Percentiles rank a stretch among this genome's conserved stretches.
Evolutionary conservation across 345 rosid species (phyloP).

Genomic region (Crucihimalaya himalaica): DNA sequence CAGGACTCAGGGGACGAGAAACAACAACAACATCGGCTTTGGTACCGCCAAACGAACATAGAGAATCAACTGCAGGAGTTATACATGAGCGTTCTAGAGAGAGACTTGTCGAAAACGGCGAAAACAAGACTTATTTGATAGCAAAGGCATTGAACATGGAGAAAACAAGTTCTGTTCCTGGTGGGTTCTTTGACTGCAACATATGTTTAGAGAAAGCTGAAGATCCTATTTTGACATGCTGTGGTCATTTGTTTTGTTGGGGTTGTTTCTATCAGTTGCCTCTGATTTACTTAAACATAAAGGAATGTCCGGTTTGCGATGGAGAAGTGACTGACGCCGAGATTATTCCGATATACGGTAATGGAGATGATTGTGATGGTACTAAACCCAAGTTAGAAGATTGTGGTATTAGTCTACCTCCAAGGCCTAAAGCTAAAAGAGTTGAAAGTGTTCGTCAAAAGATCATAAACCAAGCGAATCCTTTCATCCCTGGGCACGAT

Average conservation of each 20-base stretch:
- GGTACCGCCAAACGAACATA: conserved; percentile 5
- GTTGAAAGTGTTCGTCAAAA: conserved; percentile 56
- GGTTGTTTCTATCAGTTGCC: conserved; percentile 60
- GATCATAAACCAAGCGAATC: conserved; percentile 37
- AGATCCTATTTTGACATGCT: conserved; percentile 62
- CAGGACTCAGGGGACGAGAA: conserved; percentile 45
- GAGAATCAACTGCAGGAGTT: conserved; percentile 30
- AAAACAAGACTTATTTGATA: conserved; percentile 44
- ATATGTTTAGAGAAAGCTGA: conserved; percentile 58
- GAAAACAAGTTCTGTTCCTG: conserved; percentile 29
- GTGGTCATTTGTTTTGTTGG: conserved; percentile 83
- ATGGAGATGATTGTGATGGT: conserved; percentile 33
- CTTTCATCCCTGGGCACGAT: conserved; percentile 40
- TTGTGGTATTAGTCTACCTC: conserved; percentile 50
- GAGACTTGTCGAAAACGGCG: conserved; percentile 31
- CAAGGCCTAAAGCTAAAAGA: conserved; percentile 58
- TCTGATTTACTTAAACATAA: conserved; percentile 43
- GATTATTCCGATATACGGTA: conserved; percentile 64
- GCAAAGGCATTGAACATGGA: conserved; percentile 56
- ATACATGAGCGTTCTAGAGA: conserved; percentile 41
- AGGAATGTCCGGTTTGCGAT: conserved; percentile 54
- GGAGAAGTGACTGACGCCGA: conserved; percentile 51
- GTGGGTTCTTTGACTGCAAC: conserved; percentile 53
- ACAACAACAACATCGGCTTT: conserved; percentile 5
- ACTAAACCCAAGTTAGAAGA: conserved; percentile 39